These are phyloP conservation scores for Anisodus acutangulus DNA, from an alignment of 257 asterid species.

Conservation along the genomic window DNA sequence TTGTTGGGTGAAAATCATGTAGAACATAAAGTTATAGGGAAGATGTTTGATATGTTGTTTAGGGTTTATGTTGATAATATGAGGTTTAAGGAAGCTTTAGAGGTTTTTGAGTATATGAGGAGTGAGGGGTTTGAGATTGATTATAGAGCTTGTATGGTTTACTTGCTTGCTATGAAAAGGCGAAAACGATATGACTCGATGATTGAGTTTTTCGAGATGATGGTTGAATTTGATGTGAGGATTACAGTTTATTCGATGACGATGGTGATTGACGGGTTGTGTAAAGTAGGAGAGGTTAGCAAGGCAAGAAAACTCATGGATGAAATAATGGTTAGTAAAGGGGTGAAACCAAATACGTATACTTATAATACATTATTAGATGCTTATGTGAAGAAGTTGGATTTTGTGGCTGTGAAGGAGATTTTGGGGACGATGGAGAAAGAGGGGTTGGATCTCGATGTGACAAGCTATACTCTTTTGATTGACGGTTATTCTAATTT, in stretches of 20 bases:
- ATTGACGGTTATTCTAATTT: conserved; percentile 47
- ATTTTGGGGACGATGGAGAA: conserved; percentile 59
- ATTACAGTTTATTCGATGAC: conserved; percentile 80
- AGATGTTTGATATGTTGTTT: conserved; percentile 48
- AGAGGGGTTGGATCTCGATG: conserved; percentile 63
- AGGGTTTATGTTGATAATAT: conserved; percentile 46
- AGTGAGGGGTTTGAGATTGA: conserved; percentile 58
- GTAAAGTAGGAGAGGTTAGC: conserved; percentile 58
- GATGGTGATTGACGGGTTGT: conserved; percentile 59
- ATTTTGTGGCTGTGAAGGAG: conserved; percentile 51
- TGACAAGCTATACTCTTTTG: conserved; percentile 66
- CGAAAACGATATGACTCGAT: conserved; percentile 49
- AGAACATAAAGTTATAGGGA: conserved; percentile 22
- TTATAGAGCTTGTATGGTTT: conserved; percentile 83
- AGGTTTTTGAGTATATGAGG: conserved; percentile 47
- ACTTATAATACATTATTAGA: conserved; percentile 75
- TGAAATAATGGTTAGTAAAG: conserved; percentile 54
- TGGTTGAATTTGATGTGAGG: conserved; percentile 72
- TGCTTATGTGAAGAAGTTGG: conserved; percentile 58
- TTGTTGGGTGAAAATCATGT: conserved; percentile 25
- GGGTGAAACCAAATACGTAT: conserved; percentile 65
- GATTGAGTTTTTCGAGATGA: conserved; percentile 57
- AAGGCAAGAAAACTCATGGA: conserved; percentile 63
- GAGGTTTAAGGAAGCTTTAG: conserved; percentile 44
- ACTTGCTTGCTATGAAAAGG: conserved; percentile 66